Percentiles rank a stretch among this genome's conserved stretches.
Conservation (phyloP, 2,329 filamentous ascomycete genomes). For the Aspergillus bombycis region DNA sequence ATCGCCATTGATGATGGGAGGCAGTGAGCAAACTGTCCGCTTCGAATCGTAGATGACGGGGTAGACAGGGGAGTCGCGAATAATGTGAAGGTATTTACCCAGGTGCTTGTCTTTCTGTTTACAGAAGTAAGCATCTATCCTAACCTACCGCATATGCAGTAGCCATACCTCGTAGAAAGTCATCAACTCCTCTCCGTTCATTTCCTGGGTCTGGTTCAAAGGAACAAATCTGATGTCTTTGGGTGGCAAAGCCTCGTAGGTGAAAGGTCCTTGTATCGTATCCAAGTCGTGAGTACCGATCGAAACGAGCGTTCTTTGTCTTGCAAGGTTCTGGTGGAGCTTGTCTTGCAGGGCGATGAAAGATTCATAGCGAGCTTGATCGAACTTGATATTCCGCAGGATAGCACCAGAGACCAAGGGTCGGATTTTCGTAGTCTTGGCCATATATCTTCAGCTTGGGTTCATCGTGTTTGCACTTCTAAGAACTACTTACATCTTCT, state of each 20-base stretch:
- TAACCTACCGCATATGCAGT: background rate
- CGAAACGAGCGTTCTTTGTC: conserved; percentile 90
- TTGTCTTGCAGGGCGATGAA: conserved; percentile 99
- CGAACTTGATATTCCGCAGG: conserved; percentile 88
- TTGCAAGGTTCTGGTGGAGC: conserved; percentile 91
- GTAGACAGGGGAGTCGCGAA: conserved; percentile 89
- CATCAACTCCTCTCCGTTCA: conserved; percentile 90
- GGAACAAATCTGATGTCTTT: conserved; percentile 89
- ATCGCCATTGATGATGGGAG: conserved; percentile 96
- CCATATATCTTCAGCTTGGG: conserved; percentile 4
- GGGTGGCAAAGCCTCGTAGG: conserved; percentile 90
- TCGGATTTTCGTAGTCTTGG: conserved; percentile 72
- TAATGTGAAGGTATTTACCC: conserved; percentile 88
- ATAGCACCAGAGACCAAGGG: conserved; percentile 90
- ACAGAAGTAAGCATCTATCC: conserved; percentile 18
- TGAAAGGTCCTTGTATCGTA: conserved; percentile 91
- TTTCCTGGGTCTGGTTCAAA: conserved; percentile 85
- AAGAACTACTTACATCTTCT: conserved; percentile 55
- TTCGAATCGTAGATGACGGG: conserved; percentile 94
- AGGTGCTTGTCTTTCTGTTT: conserved; percentile 83
- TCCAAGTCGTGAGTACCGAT: conserved; percentile 98
- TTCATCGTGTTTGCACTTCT: conserved; percentile 10
- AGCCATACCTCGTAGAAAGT: conserved; percentile 73
- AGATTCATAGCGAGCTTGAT: conserved; percentile 86
- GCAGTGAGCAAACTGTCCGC: conserved; percentile 83